These are phyloP conservation scores for Populus davidiana DNA, from an alignment of 345 rosid species.

Conservation along the genomic window DNA sequence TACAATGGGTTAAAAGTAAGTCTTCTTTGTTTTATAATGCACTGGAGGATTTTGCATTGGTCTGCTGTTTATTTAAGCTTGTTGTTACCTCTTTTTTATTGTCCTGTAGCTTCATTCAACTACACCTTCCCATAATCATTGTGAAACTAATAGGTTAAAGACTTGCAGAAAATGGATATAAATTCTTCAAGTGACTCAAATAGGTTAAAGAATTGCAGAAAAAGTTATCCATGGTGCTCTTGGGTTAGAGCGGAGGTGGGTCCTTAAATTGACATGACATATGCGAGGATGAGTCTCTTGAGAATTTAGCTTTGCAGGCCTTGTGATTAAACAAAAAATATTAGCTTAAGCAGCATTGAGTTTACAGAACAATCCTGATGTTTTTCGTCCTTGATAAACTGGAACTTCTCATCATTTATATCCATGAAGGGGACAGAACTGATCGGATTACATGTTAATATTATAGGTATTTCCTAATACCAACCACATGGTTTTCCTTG, in stretches of 20 bases:
- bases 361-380: too few relatives aligned
- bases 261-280: neutral
- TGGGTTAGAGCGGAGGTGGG: neutral
- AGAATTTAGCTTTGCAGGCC: neutral
- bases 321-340: neutral
- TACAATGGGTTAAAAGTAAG: slow-evolving; percentile 77
- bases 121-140: neutral
- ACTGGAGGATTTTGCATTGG: neutral
- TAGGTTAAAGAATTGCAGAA: too few relatives aligned
- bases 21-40: neutral
- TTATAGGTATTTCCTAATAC: too few relatives aligned
- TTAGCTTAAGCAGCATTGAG: too few relatives aligned
- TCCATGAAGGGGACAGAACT: too few relatives aligned
- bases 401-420: too few relatives aligned
- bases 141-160: neutral
- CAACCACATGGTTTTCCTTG: neutral
- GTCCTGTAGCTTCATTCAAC: neutral
- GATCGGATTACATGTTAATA: too few relatives aligned
- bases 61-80: neutral
- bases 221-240: too few relatives aligned
- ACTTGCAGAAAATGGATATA: too few relatives aligned
- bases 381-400: too few relatives aligned
- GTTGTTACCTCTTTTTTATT: neutral
- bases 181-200: too few relatives aligned
- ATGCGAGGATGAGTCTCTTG: neutral